These are phyloP conservation scores for Lunasporangiospora selenospora DNA, from an alignment of 192 early-diverging fungal species.

Conservation along the genomic window DNA sequence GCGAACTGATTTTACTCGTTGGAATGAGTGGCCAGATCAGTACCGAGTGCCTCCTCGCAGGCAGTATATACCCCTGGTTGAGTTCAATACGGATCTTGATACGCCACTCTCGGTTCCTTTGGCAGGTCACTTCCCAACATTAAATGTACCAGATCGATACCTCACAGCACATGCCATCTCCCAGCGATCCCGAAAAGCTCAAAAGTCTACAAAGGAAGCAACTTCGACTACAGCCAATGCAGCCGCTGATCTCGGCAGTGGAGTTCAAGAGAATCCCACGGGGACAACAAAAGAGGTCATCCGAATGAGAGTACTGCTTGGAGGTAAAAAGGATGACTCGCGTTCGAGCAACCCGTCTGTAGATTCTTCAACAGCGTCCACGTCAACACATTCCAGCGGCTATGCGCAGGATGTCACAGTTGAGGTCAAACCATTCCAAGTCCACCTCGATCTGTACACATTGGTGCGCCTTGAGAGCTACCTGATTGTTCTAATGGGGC, in stretches of 20 bases:
- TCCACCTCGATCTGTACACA: conserved; percentile 55
- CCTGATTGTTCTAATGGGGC: conserved; percentile 35
- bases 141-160: conserved; percentile 28
- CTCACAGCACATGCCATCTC: conserved; percentile 18
- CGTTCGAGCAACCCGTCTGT: conserved; percentile 1
- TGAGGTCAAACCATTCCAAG: conserved; percentile 55
- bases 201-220: too few relatives aligned
- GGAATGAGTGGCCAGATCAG: neutral
- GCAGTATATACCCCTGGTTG: conserved; percentile 39
- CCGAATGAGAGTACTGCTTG: conserved; percentile 21
- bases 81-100: conserved; percentile 32
- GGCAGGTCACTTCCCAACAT: conserved; percentile 21
- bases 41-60: conserved; percentile 27
- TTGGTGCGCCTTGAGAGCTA: conserved; percentile 53
- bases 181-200: too few relatives aligned
- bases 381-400: neutral
- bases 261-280: too few relatives aligned
- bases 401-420: conserved; percentile 46
- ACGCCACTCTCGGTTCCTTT: conserved; percentile 9
- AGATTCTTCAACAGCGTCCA: neutral
- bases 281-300: conserved; percentile 33
- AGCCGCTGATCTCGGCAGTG: too few relatives aligned
- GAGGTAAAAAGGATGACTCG: conserved; percentile 15
- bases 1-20: conserved; percentile 9
- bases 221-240: too few relatives aligned